Base-by-base conservation (phyloP, 768 basidiomycete species). In the Sarcomyxa edulis region DNA sequence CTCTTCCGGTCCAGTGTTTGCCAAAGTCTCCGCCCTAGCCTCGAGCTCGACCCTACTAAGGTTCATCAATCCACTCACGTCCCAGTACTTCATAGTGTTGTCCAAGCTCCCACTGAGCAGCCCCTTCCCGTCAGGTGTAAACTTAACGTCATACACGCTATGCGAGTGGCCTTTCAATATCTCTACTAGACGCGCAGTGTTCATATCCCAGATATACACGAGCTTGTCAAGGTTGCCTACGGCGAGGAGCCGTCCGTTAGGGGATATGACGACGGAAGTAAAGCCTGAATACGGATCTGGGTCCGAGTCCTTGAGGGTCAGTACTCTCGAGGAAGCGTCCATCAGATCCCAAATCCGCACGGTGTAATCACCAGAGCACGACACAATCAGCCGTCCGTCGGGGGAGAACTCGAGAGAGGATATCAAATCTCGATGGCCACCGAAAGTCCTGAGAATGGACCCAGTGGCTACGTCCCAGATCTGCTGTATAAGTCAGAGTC, bases 61-160 rank as follows among this genome's bases (percentile, higher is more conserved):
- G 45, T 82, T 76, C 24, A 86, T 78, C 50, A 96, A 69, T 37
- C 76, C 80, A 52, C 79, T 78, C 8, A 91, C 72, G 54, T 92
- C 88, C 88, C 91, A 93, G 43, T 83, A 78, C 59, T 91, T 89
- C 44, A 94, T 55, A 33, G 85, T 90, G 69, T 87, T 85, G 54
- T 94, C 90, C 53, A 94, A 64, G 61, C 87, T 91, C 26, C 94
- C 95, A 45, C 87, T 92, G 4, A 97, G 89, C 47, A 99, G 69
- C 7, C 82, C 85, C 54, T 80, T 81, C 16, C 92, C 92, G 52
- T 96, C 94, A 0, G 91, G 92, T 2, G 89, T 91, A 61, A 97
- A 99, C 21, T 88, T 90, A 3, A 93, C 74, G 34, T 83, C 84
- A 58, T 92, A 93, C 30, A 94, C 91, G 37, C 81, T 84, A 52